Conservation (phyloP, 257 asterid species). For the Thymus mandschuricus region DNA sequence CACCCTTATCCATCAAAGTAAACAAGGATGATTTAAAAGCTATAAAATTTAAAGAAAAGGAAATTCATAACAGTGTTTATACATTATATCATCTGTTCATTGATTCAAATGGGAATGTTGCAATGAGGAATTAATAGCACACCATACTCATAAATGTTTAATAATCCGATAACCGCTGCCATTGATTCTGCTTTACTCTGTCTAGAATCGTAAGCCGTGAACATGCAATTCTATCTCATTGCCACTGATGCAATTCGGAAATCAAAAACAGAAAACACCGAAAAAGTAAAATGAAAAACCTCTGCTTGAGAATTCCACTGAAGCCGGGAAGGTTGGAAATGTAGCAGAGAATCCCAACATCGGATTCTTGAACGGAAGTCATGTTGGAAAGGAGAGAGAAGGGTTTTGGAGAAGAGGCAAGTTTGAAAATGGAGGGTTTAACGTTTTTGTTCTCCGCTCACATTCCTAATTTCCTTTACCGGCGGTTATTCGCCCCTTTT, state of each 20-base stretch:
- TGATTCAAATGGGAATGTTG: background rate
- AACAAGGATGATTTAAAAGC: no score
- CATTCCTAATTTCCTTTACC: background rate
- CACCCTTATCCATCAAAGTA: no score
- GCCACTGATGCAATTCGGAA: no score
- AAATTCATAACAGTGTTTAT: no score
- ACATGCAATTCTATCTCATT: background rate
- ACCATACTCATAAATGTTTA: background rate
- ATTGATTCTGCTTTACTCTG: background rate
- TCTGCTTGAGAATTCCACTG: slow-evolving; percentile 86
- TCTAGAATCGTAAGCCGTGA: no score
- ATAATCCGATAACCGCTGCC: background rate
- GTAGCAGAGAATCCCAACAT: slow-evolving; percentile 83
- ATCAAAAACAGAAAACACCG: background rate
- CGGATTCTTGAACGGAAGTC: slow-evolving; percentile 70
- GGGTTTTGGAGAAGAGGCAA: slow-evolving; percentile 20
- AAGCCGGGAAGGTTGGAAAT: slow-evolving; percentile 82
- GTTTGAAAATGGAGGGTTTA: slow-evolving; percentile 39
- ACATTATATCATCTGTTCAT: background rate
- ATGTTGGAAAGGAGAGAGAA: slow-evolving; percentile 33
- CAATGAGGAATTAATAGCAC: background rate
- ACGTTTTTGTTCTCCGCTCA: background rate
- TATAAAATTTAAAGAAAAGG: no score
- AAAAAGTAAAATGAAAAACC: slow-evolving; percentile 41
- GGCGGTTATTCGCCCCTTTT: background rate